Conservation (phyloP, 768 basidiomycete genomes). For the Tulasnella sp. region DNA sequence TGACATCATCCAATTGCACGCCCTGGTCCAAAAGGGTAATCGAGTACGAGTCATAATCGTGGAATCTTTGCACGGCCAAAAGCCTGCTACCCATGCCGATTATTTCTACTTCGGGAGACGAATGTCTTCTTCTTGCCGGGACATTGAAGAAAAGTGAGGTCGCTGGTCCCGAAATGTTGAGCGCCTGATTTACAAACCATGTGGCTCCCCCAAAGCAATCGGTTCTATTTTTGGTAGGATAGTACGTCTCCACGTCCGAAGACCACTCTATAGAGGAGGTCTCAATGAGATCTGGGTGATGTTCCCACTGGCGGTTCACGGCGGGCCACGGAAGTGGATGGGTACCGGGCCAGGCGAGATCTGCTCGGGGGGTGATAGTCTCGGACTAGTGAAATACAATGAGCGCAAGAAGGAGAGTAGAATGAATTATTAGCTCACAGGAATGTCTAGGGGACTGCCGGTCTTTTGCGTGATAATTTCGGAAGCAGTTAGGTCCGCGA, state of each 20-base stretch:
- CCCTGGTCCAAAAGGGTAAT: no score
- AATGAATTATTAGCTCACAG: no score
- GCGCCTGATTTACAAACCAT: not conserved
- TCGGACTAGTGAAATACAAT: no score
- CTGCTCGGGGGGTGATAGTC: no score
- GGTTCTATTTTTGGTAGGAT: not conserved
- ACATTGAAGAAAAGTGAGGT: not conserved
- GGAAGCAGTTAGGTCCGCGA: no score
- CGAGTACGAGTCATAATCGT: no score
- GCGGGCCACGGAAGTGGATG: not conserved
- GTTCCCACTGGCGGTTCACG: not conserved
- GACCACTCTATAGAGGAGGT: not conserved
- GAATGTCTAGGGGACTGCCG: no score
- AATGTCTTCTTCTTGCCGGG: not conserved
- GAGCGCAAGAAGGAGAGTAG: no score
- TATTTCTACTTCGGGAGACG: not conserved
- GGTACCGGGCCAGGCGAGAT: not conserved
- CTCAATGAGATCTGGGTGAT: not conserved
- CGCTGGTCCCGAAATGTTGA: not conserved
- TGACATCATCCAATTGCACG: not conserved
- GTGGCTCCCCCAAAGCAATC: not conserved
- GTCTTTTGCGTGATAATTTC: no score
- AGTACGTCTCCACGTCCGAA: not conserved
- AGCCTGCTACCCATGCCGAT: not conserved
- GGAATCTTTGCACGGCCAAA: no score